phyloP scores from a whole-genome alignment of 2,329 filamentous ascomycete genomes.

The Exophiala xenobiotica region DNA sequence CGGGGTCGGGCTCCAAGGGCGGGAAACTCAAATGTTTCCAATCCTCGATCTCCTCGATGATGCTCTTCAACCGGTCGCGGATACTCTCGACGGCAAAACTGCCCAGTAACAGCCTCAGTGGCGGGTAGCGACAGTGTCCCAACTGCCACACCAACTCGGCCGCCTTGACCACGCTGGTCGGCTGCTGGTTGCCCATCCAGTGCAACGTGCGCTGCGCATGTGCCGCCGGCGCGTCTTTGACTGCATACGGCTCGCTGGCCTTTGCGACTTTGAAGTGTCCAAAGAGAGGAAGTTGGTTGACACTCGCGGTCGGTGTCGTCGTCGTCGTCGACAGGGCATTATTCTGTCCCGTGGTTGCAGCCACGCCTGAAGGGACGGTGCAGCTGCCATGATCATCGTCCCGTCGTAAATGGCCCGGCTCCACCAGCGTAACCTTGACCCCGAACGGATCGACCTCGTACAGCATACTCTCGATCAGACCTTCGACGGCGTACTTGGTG shows the following conservation, averaged over 20 bases:
- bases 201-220: conserved; percentile 90
- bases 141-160: conserved; percentile 93
- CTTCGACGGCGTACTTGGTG: conserved; percentile 95
- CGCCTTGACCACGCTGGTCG: conserved; percentile 87
- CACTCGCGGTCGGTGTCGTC: conserved; percentile 12
- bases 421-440: conserved; percentile 89
- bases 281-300: conserved; percentile 66
- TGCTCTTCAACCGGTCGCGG: conserved; percentile 79
- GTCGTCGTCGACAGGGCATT: too few species aligned
- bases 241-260: conserved; percentile 76
- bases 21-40: conserved; percentile 83
- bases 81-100: conserved; percentile 97
- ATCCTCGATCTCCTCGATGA: conserved; percentile 92
- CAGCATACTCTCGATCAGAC: conserved; percentile 91
- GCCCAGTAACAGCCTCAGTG: conserved; percentile 79
- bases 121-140: conserved; percentile 91
- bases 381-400: conserved; percentile 59
- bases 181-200: conserved; percentile 90
- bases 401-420: conserved; percentile 81
- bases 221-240: conserved; percentile 74
- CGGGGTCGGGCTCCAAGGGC: conserved; percentile 34
- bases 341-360: neutral
- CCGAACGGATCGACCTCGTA: conserved; percentile 93
- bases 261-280: conserved; percentile 90
- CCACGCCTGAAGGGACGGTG: neutral